Evolutionary conservation across 805 yeast genomes (phyloP), one percentile per base, ranked within the genome.

Genomic region (Metschnikowia baotianmanensis): DNA sequence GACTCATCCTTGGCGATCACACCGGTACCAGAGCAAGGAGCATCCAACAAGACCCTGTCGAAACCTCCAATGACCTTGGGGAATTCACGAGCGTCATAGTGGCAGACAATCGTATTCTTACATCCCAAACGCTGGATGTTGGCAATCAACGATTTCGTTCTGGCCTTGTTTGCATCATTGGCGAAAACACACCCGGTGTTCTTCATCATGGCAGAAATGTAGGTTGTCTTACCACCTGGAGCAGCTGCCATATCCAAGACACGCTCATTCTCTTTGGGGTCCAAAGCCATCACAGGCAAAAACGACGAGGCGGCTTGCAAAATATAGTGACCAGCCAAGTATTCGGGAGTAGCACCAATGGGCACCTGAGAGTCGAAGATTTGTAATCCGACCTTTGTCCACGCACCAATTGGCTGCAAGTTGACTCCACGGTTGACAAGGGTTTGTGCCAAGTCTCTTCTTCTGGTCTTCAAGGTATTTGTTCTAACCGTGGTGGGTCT

Each of bases 1-100:
- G 87, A 82, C 59, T 88, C 95, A 69, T 93, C 99, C 70, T 93
- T 93, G 46, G 96, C 93, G 59, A 93, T 93, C 53, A 93, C 99
- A 69, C 99, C 99, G 3, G 99, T 91, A 71, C 99, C 99, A 6
- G 99, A 89, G 69, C 99, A 93, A 51, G 99, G 99, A 24, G 99
- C 99, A 74, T 93, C 99, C 53, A 93, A 73, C 50, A 93, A 70
- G 28, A 93, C 82, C 66, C 99, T 80, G 63, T 93, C 98, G 56
- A 93, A 93, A 0, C 99, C 99, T 53, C 99, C 99, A 61, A 93
- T 88, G 26, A 93, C 97, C 63, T 88, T 88, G 36, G 99, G 98
- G 62, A 93, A 93, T 65, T 91, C 97, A 66, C 98, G 82, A 29
- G 98, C 99, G 69, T 93, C 99, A 63, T 93, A 90, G 65, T 93